Percentiles rank a stretch among this genome's conserved stretches.
phyloP scores from a whole-genome alignment of 192 early-diverging fungal genomes.

The Helicostylum pulchrum region DNA sequence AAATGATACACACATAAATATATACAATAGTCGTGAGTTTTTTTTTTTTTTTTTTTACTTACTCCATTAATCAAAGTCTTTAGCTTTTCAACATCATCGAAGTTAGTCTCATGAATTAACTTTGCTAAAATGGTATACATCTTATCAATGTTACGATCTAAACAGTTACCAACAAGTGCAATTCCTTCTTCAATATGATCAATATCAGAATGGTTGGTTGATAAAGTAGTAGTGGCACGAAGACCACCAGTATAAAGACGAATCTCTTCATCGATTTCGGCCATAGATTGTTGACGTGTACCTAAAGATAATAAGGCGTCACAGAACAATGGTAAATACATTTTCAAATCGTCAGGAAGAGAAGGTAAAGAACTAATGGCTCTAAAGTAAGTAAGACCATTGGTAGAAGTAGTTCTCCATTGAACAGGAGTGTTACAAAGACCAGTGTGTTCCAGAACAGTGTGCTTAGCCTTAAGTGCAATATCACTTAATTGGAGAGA shows the following conservation, averaged over 20 bases:
- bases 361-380: conserved; percentile 65
- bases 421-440: conserved; percentile 59
- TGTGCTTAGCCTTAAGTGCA: conserved; percentile 55
- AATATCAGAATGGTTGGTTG: conserved; percentile 58
- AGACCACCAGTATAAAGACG: conserved; percentile 84
- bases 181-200: conserved; percentile 59
- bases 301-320: conserved; percentile 66
- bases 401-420: conserved; percentile 78
- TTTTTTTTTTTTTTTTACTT: conserved; percentile 15
- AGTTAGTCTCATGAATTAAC: conserved; percentile 67
- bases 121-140: conserved; percentile 77
- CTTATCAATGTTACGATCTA: conserved; percentile 67
- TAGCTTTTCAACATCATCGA: conserved; percentile 68
- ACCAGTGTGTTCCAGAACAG: conserved; percentile 48
- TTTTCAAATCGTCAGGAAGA: conserved; percentile 49
- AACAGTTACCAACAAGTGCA: conserved; percentile 59
- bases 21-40: neutral
- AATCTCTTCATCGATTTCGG: conserved; percentile 85
- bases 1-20: conserved; percentile 5
- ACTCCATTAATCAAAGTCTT: conserved; percentile 68
- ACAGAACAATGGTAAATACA: conserved; percentile 77
- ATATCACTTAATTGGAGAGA: conserved; percentile 83
- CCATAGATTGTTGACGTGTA: conserved; percentile 62
- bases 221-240: conserved; percentile 59
- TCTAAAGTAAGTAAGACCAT: conserved; percentile 89